These are phyloP conservation scores for Trichosporon ovoides DNA, from an alignment of 1,284 basidiomycete species.

Conservation along the genomic window DNA sequence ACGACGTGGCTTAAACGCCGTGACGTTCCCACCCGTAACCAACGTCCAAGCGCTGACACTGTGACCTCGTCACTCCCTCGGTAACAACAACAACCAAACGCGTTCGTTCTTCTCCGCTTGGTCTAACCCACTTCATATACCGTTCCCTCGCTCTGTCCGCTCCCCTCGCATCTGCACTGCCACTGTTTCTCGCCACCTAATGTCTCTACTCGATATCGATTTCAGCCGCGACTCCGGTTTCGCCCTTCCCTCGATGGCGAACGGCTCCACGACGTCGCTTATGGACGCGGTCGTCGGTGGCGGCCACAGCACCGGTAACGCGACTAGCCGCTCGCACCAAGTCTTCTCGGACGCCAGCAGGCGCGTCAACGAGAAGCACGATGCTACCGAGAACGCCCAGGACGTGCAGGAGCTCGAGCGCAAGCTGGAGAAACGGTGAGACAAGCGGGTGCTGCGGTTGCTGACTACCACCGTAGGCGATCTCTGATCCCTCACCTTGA, in stretches of 20 bases:
- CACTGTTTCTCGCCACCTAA: neutral
- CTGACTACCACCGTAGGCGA: conserved; percentile 23
- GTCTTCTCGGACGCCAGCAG: conserved; percentile 16
- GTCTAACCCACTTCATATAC: no score
- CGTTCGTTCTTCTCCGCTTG: no score
- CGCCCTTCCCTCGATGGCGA: conserved; percentile 20
- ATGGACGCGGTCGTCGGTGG: conserved; percentile 42
- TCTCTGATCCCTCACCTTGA: conserved; percentile 42
- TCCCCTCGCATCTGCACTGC: conserved; percentile 1
- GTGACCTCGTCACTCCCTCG: neutral
- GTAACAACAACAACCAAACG: neutral
- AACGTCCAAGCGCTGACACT: conserved; percentile 1
- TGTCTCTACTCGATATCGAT: neutral
- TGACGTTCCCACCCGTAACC: neutral
- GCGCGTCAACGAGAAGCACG: conserved; percentile 20
- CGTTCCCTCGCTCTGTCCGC: no score
- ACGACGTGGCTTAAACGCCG: conserved; percentile 4
- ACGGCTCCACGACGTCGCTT: conserved; percentile 30
- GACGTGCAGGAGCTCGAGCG: conserved; percentile 39
- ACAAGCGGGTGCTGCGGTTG: neutral
- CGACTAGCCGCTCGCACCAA: conserved; percentile 7
- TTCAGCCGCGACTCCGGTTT: conserved; percentile 3
- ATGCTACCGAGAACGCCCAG: conserved; percentile 19
- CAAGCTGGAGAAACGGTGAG: conserved; percentile 43
- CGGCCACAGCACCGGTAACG: conserved; percentile 3